These are phyloP conservation scores for Bipolaris cookei DNA, from an alignment of 2,329 filamentous ascomycete species.

Conservation along the genomic window DNA sequence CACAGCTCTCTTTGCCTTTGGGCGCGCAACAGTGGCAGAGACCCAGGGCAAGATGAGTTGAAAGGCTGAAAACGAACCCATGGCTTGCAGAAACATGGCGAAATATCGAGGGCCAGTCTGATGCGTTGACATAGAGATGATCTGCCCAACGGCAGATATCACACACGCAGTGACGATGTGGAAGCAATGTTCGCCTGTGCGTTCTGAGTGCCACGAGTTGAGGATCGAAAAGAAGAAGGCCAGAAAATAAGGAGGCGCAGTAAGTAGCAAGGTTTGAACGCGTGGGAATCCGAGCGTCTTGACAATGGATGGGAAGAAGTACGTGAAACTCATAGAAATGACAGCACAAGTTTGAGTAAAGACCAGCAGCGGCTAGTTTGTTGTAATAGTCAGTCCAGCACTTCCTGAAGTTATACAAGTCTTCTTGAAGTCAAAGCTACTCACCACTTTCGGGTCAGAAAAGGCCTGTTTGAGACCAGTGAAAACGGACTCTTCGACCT, in stretches of 20 bases:
- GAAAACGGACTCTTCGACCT: conserved; percentile 24
- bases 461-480: conserved; percentile 57
- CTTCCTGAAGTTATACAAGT: background rate
- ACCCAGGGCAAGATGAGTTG: conserved; percentile 45
- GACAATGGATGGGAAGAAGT: conserved; percentile 69
- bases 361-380: conserved; percentile 32
- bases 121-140: conserved; percentile 56
- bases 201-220: conserved; percentile 63
- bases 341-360: conserved; percentile 61
- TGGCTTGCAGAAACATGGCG: conserved; percentile 62
- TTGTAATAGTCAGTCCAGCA: background rate
- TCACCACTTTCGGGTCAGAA: conserved; percentile 55
- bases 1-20: conserved; percentile 43
- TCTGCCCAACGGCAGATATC: conserved; percentile 24
- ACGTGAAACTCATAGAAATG: conserved; percentile 59
- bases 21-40: conserved; percentile 41
- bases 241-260: conserved; percentile 63
- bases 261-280: conserved; percentile 62
- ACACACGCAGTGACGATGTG: conserved; percentile 38
- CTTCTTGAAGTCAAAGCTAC: background rate
- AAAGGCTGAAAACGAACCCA: conserved; percentile 33
- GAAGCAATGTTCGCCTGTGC: conserved; percentile 61
- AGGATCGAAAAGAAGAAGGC: conserved; percentile 63
- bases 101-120: conserved; percentile 63
- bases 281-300: conserved; percentile 62